Evolutionary conservation across 2,329 filamentous ascomycete species (phyloP), one percentile per base, ranked within the genome.

Genomic region (Rhinocladiella similis): DNA sequence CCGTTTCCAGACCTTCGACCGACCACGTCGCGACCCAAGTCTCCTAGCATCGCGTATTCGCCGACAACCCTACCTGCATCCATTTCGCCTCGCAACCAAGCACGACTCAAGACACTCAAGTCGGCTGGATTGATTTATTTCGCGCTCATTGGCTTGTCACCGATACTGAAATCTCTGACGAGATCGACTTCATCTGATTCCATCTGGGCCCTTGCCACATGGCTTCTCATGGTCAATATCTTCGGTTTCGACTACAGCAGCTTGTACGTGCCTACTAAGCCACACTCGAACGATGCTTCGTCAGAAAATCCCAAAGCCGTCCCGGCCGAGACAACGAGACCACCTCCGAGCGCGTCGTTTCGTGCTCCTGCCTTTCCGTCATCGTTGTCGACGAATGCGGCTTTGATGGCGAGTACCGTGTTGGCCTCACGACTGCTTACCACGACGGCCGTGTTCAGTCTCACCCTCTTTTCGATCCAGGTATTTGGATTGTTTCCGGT

Each of bases 401-500:
- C 93, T 1, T 81, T 99, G 50, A 97, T 97, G 91, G 93, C 93
- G 0, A 93, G 89, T 4, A 96, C 94, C 0, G 92, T 99, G 57
- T 83, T 99, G 10, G 94, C 94, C 1, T 95, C 90, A 47, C 87
- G 92, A 0, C 81, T 99, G 10, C 90, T 90, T 5, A 91, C 87
- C 14, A 97, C 94, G 0, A 92, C 91, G 1, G 90, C 97, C 70
- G 94, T 99, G 1, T 99, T 99, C 69, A 93, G 88, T 61, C 79
- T 99, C 27, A 97, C 93, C 0, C 83, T 99, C 5, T 97, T 99
- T 80, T 92, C 88, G 60, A 97, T 99, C 65, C 91, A 99, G 71
- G 91, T 99, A 1, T 99, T 97, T 72, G 94, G 93, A 0, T 80
- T 99, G 6, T 97, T 97, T 65, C 94, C 94, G n/a, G 92, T 99